Evolutionary conservation across 2,329 filamentous ascomycete genomes (phyloP).

Genomic region (Aspergillus amoenus): DNA sequence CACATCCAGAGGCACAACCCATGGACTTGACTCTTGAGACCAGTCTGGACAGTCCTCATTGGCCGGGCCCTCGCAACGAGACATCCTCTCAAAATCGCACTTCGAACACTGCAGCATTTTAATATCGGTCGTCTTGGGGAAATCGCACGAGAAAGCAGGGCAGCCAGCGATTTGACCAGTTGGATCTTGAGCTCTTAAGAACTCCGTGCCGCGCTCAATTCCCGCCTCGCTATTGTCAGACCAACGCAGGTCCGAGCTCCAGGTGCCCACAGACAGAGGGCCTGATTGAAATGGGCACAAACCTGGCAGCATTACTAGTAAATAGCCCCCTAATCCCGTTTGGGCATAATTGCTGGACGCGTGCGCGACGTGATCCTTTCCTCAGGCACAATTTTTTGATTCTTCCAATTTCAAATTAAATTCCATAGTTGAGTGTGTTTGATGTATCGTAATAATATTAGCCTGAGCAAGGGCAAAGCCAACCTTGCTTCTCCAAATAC

Average conservation of each 20-base stretch:
- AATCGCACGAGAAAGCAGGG: neutral
- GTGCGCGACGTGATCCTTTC: neutral
- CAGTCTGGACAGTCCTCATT: neutral
- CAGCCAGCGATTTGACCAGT: neutral
- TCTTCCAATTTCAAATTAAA: neutral
- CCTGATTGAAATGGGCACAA: constrained; percentile 1
- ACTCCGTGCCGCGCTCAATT: neutral
- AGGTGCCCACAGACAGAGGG: neutral
- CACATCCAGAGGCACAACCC: constrained; percentile 7
- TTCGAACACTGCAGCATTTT: neutral
- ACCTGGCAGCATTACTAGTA: neutral
- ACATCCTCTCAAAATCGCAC: neutral
- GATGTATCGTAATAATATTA: neutral
- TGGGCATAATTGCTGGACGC: neutral
- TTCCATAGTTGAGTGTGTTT: neutral
- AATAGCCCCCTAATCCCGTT: neutral
- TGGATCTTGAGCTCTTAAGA: neutral
- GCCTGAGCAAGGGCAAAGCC: neutral
- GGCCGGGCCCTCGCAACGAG: neutral
- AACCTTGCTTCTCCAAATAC: neutral
- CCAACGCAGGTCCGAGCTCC: constrained; percentile 9
- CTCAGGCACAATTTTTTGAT: neutral
- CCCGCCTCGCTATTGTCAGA: neutral
- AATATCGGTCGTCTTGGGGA: neutral
- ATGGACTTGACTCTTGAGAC: neutral